These are phyloP conservation scores for Ephemerocybe angulata DNA, from an alignment of 768 basidiomycete genomes.

Conservation along the genomic window DNA sequence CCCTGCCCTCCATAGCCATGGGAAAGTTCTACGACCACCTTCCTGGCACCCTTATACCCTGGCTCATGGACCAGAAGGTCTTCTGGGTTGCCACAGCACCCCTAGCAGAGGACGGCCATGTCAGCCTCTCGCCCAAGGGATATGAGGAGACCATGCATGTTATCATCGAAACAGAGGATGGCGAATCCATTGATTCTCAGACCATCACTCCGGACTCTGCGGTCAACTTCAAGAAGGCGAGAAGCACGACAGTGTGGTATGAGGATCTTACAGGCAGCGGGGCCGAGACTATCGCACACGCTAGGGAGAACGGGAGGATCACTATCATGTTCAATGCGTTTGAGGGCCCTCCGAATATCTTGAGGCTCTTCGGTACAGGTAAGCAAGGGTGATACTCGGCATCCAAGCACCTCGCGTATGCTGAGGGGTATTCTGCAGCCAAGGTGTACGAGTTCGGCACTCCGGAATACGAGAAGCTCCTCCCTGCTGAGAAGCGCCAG, in stretches of 20 bases:
- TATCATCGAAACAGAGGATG: conserved; percentile 17
- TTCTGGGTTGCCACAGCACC: conserved; percentile 66
- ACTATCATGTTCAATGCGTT: conserved; percentile 63
- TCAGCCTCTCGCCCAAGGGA: conserved; percentile 64
- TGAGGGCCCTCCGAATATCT: conserved; percentile 56
- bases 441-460: conserved; percentile 56
- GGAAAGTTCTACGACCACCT: conserved; percentile 52
- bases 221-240: conserved; percentile 1
- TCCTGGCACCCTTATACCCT: conserved; percentile 45
- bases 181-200: neutral
- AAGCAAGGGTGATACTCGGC: neutral
- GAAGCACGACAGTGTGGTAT: conserved; percentile 55
- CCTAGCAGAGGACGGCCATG: conserved; percentile 47
- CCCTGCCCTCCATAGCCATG: too few relatives aligned
- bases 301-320: conserved; percentile 60
- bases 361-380: conserved; percentile 59
- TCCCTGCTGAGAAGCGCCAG: conserved; percentile 41
- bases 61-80: conserved; percentile 54
- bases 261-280: conserved; percentile 63
- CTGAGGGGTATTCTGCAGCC: conserved; percentile 28
- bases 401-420: neutral
- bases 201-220: too few relatives aligned
- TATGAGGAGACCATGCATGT: conserved; percentile 47
- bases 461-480: conserved; percentile 45
- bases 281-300: conserved; percentile 55